These are phyloP conservation scores for Globisporangium polare DNA, from an alignment of 352 stramenopile genomes.

Conservation along the genomic window DNA sequence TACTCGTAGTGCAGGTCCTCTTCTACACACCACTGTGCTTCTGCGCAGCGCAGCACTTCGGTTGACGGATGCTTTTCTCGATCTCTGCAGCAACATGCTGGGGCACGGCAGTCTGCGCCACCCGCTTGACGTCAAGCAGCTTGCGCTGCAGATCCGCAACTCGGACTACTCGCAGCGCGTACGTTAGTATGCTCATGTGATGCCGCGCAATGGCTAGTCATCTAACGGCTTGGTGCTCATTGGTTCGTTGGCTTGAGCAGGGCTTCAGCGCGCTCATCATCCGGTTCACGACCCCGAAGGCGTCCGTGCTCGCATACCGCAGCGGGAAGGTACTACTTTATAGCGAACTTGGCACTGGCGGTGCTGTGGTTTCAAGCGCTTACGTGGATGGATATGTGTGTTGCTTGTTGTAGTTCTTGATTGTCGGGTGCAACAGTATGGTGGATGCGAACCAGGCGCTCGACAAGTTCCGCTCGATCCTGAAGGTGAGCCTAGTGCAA, in stretches of 20 bases:
- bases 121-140: conserved; percentile 50
- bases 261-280: conserved; percentile 64
- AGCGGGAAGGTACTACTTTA: conserved; percentile 49
- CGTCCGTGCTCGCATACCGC: conserved; percentile 56
- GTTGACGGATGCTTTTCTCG: neutral
- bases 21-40: neutral
- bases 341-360: too few species aligned
- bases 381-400: neutral
- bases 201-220: neutral
- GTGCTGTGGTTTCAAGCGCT: neutral
- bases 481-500: conserved; percentile 32
- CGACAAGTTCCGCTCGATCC: conserved; percentile 53
- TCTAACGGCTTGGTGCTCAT: neutral
- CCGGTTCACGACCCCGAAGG: conserved; percentile 51
- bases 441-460: conserved; percentile 35
- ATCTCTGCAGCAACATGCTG: conserved; percentile 48
- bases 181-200: neutral
- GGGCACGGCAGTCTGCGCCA: conserved; percentile 51
- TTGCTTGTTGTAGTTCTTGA: conserved; percentile 41
- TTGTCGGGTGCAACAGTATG: conserved; percentile 45
- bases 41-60: neutral
- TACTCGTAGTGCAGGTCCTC: neutral
- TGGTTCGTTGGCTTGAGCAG: conserved; percentile 18
- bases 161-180: conserved; percentile 63
- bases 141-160: conserved; percentile 69